Percentiles rank a stretch among this genome's conserved stretches.
phyloP scores from a whole-genome alignment of 306 rosid genomes.

The Macrotyloma uniflorum region DNA sequence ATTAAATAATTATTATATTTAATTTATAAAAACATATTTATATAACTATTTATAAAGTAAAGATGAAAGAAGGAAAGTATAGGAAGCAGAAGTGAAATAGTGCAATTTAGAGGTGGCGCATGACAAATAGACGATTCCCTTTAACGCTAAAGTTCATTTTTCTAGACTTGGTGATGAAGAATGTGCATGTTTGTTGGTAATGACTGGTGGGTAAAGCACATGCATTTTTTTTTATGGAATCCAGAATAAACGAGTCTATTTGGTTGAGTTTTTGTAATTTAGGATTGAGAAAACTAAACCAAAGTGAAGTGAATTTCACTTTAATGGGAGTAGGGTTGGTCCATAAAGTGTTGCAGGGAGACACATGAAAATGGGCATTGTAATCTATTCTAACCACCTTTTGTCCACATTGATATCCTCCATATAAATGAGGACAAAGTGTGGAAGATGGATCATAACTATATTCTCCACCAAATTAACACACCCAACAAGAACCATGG shows the following conservation, averaged over 20 bases:
- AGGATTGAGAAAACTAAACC: neutral
- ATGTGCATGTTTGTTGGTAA: neutral
- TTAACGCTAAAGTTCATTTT: neutral
- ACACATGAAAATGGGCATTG: slow-evolving; percentile 41
- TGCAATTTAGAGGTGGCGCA: neutral
- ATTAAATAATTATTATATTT: too few species aligned
- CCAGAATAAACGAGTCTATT: too few species aligned
- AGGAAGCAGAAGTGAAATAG: neutral
- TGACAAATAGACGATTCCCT: neutral
- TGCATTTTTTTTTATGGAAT: neutral
- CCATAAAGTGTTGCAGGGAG: slow-evolving; percentile 22
- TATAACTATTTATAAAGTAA: too few species aligned
- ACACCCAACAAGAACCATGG: slow-evolving; percentile 30
- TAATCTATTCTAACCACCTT: slow-evolving; percentile 32
- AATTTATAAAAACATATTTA: too few species aligned
- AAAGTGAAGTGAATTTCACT: neutral
- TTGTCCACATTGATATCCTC: slow-evolving; percentile 36
- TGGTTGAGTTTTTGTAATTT: too few species aligned
- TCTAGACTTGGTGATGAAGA: slow-evolving; percentile 6
- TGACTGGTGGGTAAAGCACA: neutral
- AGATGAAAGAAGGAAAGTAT: too few species aligned
- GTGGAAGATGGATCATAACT: slow-evolving; percentile 26
- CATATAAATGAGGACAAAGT: slow-evolving; percentile 39
- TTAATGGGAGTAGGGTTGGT: slow-evolving; percentile 29
- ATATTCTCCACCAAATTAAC: slow-evolving; percentile 32